Evolutionary conservation across 1,284 basidiomycete genomes (phyloP).

Genomic region (Microbotryum saponariae): DNA sequence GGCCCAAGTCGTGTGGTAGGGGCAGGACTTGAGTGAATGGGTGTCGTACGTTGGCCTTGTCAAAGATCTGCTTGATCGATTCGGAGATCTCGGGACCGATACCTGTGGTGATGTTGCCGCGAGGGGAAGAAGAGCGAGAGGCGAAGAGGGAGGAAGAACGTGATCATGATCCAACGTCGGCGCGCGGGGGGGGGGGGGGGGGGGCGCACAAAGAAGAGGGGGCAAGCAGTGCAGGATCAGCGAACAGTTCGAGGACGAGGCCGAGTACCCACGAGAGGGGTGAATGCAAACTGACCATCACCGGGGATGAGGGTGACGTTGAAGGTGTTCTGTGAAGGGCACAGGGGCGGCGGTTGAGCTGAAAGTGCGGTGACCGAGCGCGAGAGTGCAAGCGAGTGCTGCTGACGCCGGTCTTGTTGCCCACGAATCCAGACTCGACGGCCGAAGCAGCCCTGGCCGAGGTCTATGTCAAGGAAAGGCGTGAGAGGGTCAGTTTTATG

Average conservation of each 20-base stretch:
- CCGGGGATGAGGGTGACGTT: conserved; percentile 86
- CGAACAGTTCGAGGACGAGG: background rate
- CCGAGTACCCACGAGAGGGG: background rate
- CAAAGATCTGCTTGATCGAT: conserved; percentile 90
- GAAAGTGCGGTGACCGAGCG: background rate
- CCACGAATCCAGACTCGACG: conserved; percentile 62
- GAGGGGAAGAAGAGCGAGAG: background rate
- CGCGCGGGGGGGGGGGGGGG: no score
- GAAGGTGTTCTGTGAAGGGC: conserved; percentile 45
- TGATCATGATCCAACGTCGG: conserved; percentile 30
- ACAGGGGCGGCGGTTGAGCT: background rate
- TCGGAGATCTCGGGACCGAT: conserved; percentile 98
- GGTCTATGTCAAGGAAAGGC: background rate
- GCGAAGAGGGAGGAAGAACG: conserved; percentile 17
- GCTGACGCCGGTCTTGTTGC: conserved; percentile 67
- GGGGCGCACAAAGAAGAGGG: conserved; percentile 31
- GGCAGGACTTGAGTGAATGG: background rate
- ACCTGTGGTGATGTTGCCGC: conserved; percentile 48
- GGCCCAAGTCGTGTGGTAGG: background rate
- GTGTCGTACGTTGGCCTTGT: conserved; percentile 63
- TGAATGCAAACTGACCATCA: conserved; percentile 56
- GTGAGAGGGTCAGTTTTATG: background rate
- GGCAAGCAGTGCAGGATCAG: background rate
- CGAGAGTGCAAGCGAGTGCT: background rate
- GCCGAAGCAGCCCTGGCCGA: conserved; percentile 9